Conservation (phyloP, 768 basidiomycete species). For the Russula lepida region DNA sequence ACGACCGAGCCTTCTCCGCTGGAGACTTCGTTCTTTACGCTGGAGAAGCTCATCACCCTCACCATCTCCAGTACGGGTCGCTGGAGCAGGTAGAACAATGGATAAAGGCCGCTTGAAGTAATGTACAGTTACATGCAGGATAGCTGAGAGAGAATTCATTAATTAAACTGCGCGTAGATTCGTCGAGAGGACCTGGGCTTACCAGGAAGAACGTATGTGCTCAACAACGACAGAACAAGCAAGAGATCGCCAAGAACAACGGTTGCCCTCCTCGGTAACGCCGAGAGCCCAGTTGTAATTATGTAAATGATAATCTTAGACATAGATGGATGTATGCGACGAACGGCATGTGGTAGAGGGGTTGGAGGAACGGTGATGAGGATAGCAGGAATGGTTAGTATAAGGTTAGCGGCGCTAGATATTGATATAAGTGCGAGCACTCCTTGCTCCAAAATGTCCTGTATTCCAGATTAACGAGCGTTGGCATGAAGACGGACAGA, state of each 20-base stretch:
- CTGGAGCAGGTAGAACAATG: conserved; percentile 58
- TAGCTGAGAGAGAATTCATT: conserved; percentile 32
- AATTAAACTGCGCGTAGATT: neutral
- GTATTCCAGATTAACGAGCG: conserved; percentile 11
- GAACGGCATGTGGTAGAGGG: conserved; percentile 38
- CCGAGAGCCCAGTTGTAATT: conserved; percentile 36
- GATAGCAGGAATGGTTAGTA: conserved; percentile 51
- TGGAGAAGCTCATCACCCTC: conserved; percentile 62
- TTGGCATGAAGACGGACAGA: neutral
- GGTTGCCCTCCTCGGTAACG: conserved; percentile 35
- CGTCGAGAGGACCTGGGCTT: conserved; percentile 21
- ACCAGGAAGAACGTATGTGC: conserved; percentile 61
- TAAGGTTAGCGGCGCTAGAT: conserved; percentile 44
- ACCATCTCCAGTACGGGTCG: neutral
- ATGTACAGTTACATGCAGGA: conserved; percentile 75
- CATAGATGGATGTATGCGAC: conserved; percentile 39
- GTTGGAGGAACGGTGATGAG: conserved; percentile 48
- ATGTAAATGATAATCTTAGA: conserved; percentile 38
- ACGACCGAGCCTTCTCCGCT: conserved; percentile 60
- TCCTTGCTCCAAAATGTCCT: conserved; percentile 25
- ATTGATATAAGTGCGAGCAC: conserved; percentile 33
- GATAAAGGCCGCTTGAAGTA: conserved; percentile 77
- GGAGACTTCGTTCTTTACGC: conserved; percentile 79
- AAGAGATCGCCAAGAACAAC: conserved; percentile 39
- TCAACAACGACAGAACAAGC: conserved; percentile 42